These are phyloP conservation scores for Silene uniflora DNA, from an alignment of 148 eudicot genomes.

Conservation along the genomic window DNA sequence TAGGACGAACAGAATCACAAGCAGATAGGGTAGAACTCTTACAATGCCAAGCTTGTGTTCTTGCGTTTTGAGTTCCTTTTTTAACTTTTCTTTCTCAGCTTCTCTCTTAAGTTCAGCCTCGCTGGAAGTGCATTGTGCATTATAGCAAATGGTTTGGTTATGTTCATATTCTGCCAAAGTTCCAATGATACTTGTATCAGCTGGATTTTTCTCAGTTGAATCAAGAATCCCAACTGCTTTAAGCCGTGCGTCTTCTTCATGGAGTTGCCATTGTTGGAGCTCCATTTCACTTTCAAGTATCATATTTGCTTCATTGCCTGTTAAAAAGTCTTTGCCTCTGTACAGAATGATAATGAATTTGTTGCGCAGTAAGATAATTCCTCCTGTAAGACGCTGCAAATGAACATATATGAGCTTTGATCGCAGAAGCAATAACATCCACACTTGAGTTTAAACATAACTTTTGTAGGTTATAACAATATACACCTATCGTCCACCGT, in stretches of 20 bases:
- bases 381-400: conserved; percentile 92
- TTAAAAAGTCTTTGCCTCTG: conserved; percentile 89
- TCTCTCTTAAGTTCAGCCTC: conserved; percentile 44
- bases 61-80: conserved; percentile 59
- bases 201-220: conserved; percentile 26
- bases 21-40: conserved; percentile 26
- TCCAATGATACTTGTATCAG: conserved; percentile 38
- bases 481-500: background rate
- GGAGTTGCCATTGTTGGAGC: conserved; percentile 58
- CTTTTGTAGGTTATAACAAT: background rate
- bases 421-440: conserved; percentile 4
- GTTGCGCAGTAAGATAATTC: conserved; percentile 84
- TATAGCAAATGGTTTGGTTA: conserved; percentile 40
- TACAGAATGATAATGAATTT: conserved; percentile 83
- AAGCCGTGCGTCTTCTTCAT: conserved; percentile 74
- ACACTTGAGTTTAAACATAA: background rate
- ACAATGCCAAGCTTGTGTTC: conserved; percentile 62
- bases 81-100: conserved; percentile 58
- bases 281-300: conserved; percentile 65
- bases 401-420: conserved; percentile 7
- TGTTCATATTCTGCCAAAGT: conserved; percentile 65
- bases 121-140: conserved; percentile 17
- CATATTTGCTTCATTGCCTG: conserved; percentile 48
- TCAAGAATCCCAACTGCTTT: conserved; percentile 44
- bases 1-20: background rate